These are phyloP conservation scores for Moesziomyces parantarcticus DNA, from an alignment of 1,284 basidiomycete genomes.

Conservation along the genomic window DNA sequence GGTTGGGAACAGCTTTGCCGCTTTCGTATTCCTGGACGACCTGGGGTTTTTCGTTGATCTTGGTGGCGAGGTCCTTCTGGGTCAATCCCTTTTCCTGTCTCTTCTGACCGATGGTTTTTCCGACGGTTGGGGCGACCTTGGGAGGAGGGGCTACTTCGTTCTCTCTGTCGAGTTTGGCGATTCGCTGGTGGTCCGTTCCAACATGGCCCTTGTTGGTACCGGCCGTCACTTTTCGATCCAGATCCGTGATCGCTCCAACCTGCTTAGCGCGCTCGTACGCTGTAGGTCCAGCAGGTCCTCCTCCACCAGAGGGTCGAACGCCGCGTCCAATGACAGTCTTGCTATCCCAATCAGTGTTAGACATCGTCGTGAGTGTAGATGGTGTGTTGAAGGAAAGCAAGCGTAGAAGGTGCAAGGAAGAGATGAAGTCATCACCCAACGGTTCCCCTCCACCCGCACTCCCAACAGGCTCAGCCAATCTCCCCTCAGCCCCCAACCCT, in stretches of 20 bases:
- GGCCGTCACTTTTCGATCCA: constrained; percentile 69
- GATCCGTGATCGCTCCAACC: constrained; percentile 69
- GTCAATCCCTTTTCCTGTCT: constrained; percentile 81
- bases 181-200: constrained; percentile 63
- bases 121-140: constrained; percentile 82
- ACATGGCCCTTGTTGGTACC: constrained; percentile 64
- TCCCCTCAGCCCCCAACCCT: no score
- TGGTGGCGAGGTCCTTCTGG: constrained; percentile 94
- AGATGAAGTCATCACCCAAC: no score
- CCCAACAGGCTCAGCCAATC: no score
- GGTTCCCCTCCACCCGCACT: no score
- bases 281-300: constrained; percentile 74
- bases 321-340: constrained; percentile 79
- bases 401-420: no score
- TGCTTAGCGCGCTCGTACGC: constrained; percentile 68
- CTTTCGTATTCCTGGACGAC: constrained; percentile 87
- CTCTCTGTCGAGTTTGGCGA: constrained; percentile 66
- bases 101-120: constrained; percentile 85
- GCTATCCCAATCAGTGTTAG: constrained; percentile 56
- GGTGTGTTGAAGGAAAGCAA: no score
- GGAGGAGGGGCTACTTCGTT: constrained; percentile 95
- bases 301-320: constrained; percentile 70
- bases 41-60: constrained; percentile 89
- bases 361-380: constrained; percentile 16
- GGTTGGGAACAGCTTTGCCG: constrained; percentile 86